phyloP scores from a whole-genome alignment of 441 rosid genomes.

The Corymbia citriodora region DNA sequence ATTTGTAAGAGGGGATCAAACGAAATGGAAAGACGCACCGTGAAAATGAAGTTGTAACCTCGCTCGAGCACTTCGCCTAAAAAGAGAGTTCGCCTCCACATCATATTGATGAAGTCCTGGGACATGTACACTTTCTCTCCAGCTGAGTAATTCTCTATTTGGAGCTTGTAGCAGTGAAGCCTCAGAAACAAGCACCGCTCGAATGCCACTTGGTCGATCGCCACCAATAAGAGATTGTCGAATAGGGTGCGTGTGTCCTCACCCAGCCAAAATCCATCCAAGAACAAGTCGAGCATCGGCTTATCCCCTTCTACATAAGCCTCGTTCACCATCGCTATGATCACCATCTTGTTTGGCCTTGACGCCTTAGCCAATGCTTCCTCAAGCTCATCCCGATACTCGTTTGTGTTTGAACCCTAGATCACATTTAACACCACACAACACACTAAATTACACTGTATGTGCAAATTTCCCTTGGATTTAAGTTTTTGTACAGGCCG shows the following conservation, averaged over 20 bases:
- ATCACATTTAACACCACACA: background rate
- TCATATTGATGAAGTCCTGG: constrained; percentile 35
- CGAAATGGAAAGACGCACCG: constrained; percentile 15
- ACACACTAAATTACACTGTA: background rate
- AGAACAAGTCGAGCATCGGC: constrained; percentile 39
- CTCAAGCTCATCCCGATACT: constrained; percentile 16
- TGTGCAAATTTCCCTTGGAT: background rate
- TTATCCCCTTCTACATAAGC: constrained; percentile 40
- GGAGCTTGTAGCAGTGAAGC: constrained; percentile 42
- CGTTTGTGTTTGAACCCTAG: background rate
- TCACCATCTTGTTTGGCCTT: constrained; percentile 25
- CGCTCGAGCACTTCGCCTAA: constrained; percentile 33
- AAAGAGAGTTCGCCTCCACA: constrained; percentile 43
- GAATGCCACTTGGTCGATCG: constrained; percentile 28
- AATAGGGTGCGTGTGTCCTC: constrained; percentile 23
- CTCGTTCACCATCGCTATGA: constrained; percentile 37
- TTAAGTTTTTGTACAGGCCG: background rate
- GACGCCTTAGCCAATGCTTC: constrained; percentile 22
- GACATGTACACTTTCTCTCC: constrained; percentile 41
- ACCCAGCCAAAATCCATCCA: constrained; percentile 42
- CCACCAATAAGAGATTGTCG: constrained; percentile 24
- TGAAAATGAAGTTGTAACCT: constrained; percentile 41
- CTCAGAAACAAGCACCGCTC: constrained; percentile 32
- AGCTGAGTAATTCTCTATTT: constrained; percentile 17
- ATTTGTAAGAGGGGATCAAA: background rate